These are phyloP conservation scores for Paramyrothecium sp. DNA, from an alignment of 2,329 filamentous ascomycete species.

Conservation along the genomic window DNA sequence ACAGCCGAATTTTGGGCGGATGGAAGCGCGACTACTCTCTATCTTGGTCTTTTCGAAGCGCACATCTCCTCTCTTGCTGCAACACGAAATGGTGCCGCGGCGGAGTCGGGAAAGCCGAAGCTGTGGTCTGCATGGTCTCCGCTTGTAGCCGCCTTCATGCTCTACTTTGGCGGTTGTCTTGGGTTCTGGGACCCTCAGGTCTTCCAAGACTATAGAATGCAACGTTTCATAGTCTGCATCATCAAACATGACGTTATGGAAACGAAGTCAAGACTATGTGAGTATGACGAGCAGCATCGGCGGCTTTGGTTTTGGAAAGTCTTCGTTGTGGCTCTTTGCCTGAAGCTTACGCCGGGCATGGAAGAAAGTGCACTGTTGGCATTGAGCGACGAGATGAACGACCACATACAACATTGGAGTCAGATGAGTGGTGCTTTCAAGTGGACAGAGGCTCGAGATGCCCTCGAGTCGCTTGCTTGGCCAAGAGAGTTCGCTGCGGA, in stretches of 20 bases:
- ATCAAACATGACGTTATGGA: neutral
- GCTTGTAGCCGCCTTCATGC: neutral
- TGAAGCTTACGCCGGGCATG: neutral
- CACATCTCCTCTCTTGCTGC: neutral
- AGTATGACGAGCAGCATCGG: neutral
- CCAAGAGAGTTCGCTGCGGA: neutral
- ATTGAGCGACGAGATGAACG: neutral
- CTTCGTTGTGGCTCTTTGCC: neutral
- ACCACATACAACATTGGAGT: neutral
- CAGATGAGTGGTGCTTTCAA: neutral
- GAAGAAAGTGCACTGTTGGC: neutral
- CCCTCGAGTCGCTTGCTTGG: neutral
- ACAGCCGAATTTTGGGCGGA: neutral
- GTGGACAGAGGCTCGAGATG: neutral
- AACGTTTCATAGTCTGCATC: neutral
- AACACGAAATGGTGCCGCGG: neutral
- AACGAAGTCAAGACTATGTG: neutral
- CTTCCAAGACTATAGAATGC: neutral
- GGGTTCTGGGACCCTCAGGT: neutral
- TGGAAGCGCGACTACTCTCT: neutral
- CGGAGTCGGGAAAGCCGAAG: neutral
- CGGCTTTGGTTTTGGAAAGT: neutral
- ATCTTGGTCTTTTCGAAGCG: neutral
- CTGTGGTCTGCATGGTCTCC: neutral
- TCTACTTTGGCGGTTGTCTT: neutral